Conservation (phyloP, 306 rosid species). For the Biancaea sappan region DNA sequence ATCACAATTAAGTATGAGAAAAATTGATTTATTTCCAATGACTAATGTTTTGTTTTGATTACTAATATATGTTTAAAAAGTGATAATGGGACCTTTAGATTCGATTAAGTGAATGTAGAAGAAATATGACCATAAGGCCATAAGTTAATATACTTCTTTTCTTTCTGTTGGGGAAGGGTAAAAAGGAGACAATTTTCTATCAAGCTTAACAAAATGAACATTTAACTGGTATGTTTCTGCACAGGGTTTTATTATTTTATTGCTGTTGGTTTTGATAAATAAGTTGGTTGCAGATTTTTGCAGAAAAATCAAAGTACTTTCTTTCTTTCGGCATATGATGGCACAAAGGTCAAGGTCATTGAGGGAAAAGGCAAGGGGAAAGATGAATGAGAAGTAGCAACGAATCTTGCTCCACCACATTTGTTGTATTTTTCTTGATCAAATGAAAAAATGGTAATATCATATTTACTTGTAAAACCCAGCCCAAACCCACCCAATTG, state of each 20-base stretch:
- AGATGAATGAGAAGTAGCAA: conserved; percentile 59
- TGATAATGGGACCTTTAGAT: neutral
- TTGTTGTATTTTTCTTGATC: conserved; percentile 39
- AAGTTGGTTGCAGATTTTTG: conserved; percentile 65
- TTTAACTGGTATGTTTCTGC: conserved; percentile 1
- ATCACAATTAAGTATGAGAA: neutral
- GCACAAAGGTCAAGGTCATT: conserved; percentile 63
- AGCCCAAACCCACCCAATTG: conserved; percentile 31
- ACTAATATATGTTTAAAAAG: neutral
- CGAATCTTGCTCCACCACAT: conserved; percentile 23
- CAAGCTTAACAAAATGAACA: neutral
- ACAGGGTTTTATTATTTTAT: neutral
- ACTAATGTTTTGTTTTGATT: neutral
- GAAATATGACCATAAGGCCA: neutral
- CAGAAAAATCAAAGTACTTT: conserved; percentile 83
- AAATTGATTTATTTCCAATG: neutral
- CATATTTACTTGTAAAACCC: conserved; percentile 29
- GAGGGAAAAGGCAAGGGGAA: conserved; percentile 87
- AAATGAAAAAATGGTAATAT: conserved; percentile 19
- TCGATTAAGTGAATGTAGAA: neutral
- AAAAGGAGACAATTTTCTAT: neutral
- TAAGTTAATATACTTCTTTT: neutral
- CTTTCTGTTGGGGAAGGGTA: neutral
- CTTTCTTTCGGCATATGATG: conserved; percentile 84
- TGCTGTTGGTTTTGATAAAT: conserved; percentile 31